Base-by-base conservation (phyloP, 2,329 filamentous ascomycete species). In the Penicillium sclerotigenum region DNA sequence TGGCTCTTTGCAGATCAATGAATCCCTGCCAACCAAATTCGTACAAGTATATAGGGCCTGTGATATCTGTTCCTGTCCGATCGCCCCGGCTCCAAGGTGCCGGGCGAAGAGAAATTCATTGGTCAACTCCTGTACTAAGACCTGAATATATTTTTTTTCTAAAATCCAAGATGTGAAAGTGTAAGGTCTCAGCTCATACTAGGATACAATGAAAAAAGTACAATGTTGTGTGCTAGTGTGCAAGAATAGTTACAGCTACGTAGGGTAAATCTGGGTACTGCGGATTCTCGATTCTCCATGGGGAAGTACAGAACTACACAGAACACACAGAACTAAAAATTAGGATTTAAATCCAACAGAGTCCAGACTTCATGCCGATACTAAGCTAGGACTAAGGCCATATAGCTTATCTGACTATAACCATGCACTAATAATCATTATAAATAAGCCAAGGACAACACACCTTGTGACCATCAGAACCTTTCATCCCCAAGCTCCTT, bases 401-500 rank as follows among this genome's bases (percentile, higher is more conserved):
- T 29, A 52, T 52, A 52, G 50, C 50, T 47, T 52, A 52, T 52
- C 41, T 52, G 20, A 28, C 14, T 33, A 24, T 40, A 40, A 31
- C 33, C 31, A 22, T 48, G 46, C 33, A 37, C 18, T n/a, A 24
- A 18, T 36, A 28, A 26, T 8, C 5, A 22, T 29, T 9, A 34
- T 24, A 20, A 22, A 37, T 37, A 16, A 48, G 33, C 26, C 41
- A 28, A 40, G 28, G 6, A 47, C 28, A 40, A 22, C 11, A 18
- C 8, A 33, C 40, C 54, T 34, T 34, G 54, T 56, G 54, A 56
- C 49, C 49, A 31, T 18, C 53, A 46, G 40, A 53, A 16, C 47
- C 49, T 56, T 53, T 33, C 40, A 51, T 52, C 46, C 53, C 34
- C 26, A 41, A 51, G 52, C 54, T 56, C 49, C 54, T 56, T 56